Percentiles rank a stretch among this genome's conserved stretches.
These are phyloP conservation scores for Ophiostoma ips DNA, from an alignment of 2,329 filamentous ascomycete species.

Conservation along the genomic window DNA sequence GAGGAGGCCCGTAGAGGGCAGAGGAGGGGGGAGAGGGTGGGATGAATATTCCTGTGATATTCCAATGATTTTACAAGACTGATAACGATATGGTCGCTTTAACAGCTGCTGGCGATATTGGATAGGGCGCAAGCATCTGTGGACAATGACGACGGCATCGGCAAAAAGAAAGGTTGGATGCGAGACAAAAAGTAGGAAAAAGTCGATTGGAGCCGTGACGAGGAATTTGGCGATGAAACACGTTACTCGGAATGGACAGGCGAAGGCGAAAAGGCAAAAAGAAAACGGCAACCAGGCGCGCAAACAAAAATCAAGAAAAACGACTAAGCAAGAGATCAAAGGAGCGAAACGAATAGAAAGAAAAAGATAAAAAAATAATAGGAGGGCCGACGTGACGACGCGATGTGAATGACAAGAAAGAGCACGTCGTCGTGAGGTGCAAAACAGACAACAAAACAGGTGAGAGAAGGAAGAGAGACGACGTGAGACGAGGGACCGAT, in stretches of 20 bases:
- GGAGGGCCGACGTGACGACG: not conserved
- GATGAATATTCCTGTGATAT: no score
- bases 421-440: not conserved
- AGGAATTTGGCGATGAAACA: not conserved
- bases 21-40: not conserved
- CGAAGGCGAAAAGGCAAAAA: no score
- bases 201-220: not conserved
- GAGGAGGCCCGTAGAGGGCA: not conserved
- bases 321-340: not conserved
- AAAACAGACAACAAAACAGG: not conserved
- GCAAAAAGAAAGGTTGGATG: not conserved
- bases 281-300: constrained; percentile 9
- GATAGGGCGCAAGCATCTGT: not conserved
- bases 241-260: not conserved
- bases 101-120: not conserved
- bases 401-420: no score
- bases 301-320: not conserved
- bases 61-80: not conserved
- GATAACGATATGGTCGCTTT: not conserved
- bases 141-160: not conserved
- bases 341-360: not conserved
- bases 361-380: not conserved
- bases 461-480: not conserved
- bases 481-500: not conserved
- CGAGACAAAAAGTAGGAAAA: not conserved